Percentiles rank a stretch among this genome's conserved stretches.
These are phyloP conservation scores for Auricularia auricula-judae DNA, from an alignment of 768 basidiomycete genomes.

Conservation along the genomic window DNA sequence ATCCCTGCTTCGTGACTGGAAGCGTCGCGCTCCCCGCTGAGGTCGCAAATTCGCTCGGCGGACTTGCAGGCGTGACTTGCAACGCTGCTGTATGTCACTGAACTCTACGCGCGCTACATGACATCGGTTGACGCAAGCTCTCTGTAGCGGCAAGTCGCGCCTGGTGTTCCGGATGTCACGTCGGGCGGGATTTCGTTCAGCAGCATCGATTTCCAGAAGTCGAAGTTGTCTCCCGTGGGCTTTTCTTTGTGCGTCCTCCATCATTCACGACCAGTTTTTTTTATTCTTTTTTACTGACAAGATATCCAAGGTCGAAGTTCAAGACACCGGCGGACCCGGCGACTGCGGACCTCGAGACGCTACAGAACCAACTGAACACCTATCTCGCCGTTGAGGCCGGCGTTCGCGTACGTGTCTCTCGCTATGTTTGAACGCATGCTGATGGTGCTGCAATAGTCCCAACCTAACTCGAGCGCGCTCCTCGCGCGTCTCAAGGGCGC, in stretches of 20 bases:
- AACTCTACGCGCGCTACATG: too few relatives aligned
- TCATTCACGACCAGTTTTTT: background rate
- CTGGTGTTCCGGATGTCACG: slow-evolving; percentile 7
- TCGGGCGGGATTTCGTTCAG: slow-evolving; percentile 8
- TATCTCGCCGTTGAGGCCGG: slow-evolving; percentile 12
- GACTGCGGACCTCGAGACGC: slow-evolving; percentile 3
- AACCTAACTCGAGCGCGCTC: background rate
- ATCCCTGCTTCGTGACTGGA: slow-evolving; percentile 7
- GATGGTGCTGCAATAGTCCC: background rate
- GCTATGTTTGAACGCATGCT: too few relatives aligned
- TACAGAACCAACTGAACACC: slow-evolving; percentile 11
- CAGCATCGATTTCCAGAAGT: slow-evolving; percentile 9
- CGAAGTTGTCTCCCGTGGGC: slow-evolving; percentile 5
- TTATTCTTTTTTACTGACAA: background rate
- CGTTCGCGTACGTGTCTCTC: slow-evolving; percentile 4
- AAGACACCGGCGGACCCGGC: slow-evolving; percentile 5
- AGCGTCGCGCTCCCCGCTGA: slow-evolving; percentile 6
- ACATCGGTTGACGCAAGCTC: background rate
- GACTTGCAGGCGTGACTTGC: background rate
- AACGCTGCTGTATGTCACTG: background rate
- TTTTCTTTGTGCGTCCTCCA: slow-evolving; percentile 6
- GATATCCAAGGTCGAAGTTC: background rate
- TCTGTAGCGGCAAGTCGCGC: background rate
- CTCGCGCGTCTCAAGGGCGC: slow-evolving; percentile 9
- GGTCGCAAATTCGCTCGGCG: slow-evolving; percentile 1